Percentiles rank a stretch among this genome's conserved stretches.
Evolutionary conservation across 805 yeast species (phyloP).

Genomic region (Pichia nakasei): DNA sequence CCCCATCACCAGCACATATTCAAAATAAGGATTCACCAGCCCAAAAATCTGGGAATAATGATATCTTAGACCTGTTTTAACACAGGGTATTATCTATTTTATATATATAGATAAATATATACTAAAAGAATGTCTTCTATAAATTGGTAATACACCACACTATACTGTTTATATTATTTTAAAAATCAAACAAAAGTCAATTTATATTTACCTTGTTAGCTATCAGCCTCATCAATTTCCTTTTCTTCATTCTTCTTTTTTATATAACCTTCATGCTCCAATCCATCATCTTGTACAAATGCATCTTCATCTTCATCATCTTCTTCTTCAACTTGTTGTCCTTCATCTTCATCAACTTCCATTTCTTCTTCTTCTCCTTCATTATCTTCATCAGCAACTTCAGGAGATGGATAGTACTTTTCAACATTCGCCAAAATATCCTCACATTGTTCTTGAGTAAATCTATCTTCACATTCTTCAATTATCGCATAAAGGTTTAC

Average conservation of each 20-base stretch:
- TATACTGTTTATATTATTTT: too few species aligned
- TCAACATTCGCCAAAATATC: constrained; percentile 47
- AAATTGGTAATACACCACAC: not conserved
- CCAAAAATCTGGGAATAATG: constrained; percentile 5
- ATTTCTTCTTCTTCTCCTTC: constrained; percentile 13
- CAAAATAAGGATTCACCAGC: not conserved
- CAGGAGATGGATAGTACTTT: constrained; percentile 42
- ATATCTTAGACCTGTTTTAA: constrained; percentile 8
- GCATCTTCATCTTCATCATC: constrained; percentile 18
- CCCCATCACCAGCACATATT: not conserved
- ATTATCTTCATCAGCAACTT: constrained; percentile 21
- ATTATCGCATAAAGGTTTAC: constrained; percentile 73
- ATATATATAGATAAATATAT: too few species aligned
- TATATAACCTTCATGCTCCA: constrained; percentile 20
- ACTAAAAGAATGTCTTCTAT: not conserved
- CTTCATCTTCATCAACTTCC: constrained; percentile 10
- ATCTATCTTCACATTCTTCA: constrained; percentile 88
- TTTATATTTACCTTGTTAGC: not conserved
- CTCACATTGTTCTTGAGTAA: constrained; percentile 57
- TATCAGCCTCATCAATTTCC: constrained; percentile 19
- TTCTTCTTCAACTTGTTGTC: constrained; percentile 17
- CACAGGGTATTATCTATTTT: too few species aligned
- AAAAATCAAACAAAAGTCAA: too few species aligned
- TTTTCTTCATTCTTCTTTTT: constrained; percentile 14
- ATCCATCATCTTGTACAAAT: constrained; percentile 18